Percentiles rank a stretch among this genome's conserved stretches.
These are phyloP conservation scores for Coniferiporia sulphurascens DNA, from an alignment of 1,284 basidiomycete species.

Conservation along the genomic window DNA sequence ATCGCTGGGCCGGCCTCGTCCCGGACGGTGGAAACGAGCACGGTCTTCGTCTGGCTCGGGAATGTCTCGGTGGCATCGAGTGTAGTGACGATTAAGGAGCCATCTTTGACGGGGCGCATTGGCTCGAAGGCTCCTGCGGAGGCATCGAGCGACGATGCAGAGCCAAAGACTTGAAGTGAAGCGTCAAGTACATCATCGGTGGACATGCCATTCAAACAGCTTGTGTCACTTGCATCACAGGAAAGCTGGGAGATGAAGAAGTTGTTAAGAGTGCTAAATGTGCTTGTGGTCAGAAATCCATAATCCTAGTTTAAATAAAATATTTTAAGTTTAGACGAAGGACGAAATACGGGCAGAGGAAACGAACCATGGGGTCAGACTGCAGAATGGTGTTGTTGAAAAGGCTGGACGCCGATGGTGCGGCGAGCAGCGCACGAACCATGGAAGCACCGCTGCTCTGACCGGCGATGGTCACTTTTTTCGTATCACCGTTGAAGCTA, in stretches of 20 bases:
- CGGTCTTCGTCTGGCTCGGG: constrained; percentile 52
- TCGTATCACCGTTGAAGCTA: too few species aligned
- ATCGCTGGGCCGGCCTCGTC: constrained; percentile 66
- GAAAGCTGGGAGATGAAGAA: constrained; percentile 47
- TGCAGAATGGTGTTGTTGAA: too few species aligned
- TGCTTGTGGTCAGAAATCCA: constrained; percentile 55
- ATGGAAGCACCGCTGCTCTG: too few species aligned
- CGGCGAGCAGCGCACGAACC: too few species aligned
- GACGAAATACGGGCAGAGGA: not conserved
- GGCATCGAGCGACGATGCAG: constrained; percentile 41
- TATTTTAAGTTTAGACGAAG: not conserved
- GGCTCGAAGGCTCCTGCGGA: constrained; percentile 53
- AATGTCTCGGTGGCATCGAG: constrained; percentile 54
- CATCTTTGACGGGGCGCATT: constrained; percentile 58
- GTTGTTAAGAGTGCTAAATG: constrained; percentile 51
- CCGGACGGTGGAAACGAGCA: constrained; percentile 65
- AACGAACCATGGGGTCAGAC: constrained; percentile 13
- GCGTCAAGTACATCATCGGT: constrained; percentile 48
- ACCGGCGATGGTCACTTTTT: too few species aligned
- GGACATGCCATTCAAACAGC: constrained; percentile 50
- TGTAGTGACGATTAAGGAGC: constrained; percentile 50
- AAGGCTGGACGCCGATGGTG: too few species aligned
- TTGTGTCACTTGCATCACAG: constrained; percentile 41
- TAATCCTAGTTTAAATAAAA: constrained; percentile 48
- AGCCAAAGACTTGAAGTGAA: constrained; percentile 38